phyloP scores from a whole-genome alignment of 805 yeast species.

The Lachancea cidri region DNA sequence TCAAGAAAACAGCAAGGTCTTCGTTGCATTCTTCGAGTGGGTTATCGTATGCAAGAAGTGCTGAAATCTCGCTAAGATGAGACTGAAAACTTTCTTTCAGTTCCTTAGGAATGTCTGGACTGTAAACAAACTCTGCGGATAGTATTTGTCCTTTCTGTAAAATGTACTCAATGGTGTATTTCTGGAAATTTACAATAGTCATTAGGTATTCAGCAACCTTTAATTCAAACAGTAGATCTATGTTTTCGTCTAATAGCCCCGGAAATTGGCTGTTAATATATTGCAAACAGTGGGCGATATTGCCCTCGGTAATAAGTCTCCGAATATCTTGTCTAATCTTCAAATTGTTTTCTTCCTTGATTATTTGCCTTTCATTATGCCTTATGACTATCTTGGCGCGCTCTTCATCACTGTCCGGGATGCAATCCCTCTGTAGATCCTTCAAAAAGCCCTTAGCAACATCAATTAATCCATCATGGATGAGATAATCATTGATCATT shows the following conservation, averaged over 20 bases:
- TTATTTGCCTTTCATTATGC: conserved; percentile 29
- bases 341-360: conserved; percentile 34
- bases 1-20: conserved; percentile 21
- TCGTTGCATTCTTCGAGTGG: conserved; percentile 39
- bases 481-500: conserved; percentile 41
- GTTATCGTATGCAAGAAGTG: conserved; percentile 48
- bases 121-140: conserved; percentile 20
- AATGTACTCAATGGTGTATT: conserved; percentile 15
- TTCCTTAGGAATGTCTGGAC: conserved; percentile 12
- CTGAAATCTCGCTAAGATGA: conserved; percentile 42
- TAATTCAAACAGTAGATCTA: conserved; percentile 27
- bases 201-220: conserved; percentile 24
- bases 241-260: conserved; percentile 18
- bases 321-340: conserved; percentile 44
- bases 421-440: conserved; percentile 37
- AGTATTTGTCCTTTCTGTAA: conserved; percentile 24
- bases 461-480: conserved; percentile 54
- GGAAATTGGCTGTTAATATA: conserved; percentile 32
- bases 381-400: conserved; percentile 19
- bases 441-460: conserved; percentile 46
- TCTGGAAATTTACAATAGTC: conserved; percentile 11
- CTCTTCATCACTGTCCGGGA: conserved; percentile 13
- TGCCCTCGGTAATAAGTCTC: conserved; percentile 37
- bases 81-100: conserved; percentile 32
- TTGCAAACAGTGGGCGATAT: conserved; percentile 41